Evolutionary conservation across 1,139 yeast genomes (phyloP), one percentile per base, ranked within the genome.

Genomic region (Chernovozyma sophiae-reginae): DNA sequence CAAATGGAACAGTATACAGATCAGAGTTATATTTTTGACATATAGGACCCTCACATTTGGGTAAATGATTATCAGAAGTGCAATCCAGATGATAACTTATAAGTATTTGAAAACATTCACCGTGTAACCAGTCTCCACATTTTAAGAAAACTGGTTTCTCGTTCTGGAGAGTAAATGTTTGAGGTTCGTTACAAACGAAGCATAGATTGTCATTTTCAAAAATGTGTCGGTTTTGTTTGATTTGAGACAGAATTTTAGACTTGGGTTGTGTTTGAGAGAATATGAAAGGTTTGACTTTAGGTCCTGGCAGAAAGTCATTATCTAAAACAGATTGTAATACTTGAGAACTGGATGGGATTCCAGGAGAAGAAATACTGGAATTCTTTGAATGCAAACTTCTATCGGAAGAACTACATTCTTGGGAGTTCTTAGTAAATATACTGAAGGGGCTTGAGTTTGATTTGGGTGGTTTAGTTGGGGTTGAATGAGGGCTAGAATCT

Each of bases 11-110:
- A 18, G 41, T 39, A n/a, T 7, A 6, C 12, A 7, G 10, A 16
- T 26, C 29, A 14, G 15, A 14, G 12, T 26, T 26, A 8, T 16
- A 8, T 12, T 14, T 13, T 6, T 6, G 18, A 26, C 29, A 26
- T 12, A 26, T 12, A 6, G 29, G 29, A 8, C 52, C 53, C 14
- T 32, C 35, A 31, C 53, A 50, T 15, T 12, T 24, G 4, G 49
- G 45, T 20, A 50, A 39, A 10, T 36, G 30, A 16, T 26, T 26
- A 13, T 12, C 12, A 16, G 29, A 14, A 8, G 10, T 12, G 6
- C 11, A 8, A 13, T 14, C 25, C 27, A 14, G 14, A 11, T 23
- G 24, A 14, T 13, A 18, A 8, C 23, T 27, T 3, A 36, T 8
- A 4, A 33, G n/a, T 13, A 30, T 13, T 10, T 20, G 25, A n/a